These are phyloP conservation scores for Ogataea pini DNA, from an alignment of 805 yeast species.

Conservation along the genomic window DNA sequence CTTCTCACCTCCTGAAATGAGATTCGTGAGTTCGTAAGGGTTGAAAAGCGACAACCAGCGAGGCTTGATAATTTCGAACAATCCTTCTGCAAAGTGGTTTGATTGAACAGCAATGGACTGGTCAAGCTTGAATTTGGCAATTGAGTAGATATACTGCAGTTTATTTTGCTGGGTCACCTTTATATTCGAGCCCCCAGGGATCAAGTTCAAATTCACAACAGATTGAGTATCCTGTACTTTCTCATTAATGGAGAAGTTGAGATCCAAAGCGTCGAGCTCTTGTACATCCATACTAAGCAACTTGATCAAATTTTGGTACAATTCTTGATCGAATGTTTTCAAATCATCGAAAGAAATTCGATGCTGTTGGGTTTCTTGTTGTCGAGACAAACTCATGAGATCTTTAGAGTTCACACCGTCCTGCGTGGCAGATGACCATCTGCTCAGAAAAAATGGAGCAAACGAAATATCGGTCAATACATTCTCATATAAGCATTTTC, in stretches of 20 bases:
- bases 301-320: constrained; percentile 65
- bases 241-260: constrained; percentile 67
- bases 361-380: constrained; percentile 32
- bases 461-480: constrained; percentile 79
- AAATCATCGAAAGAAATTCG: constrained; percentile 79
- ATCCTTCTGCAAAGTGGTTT: constrained; percentile 64
- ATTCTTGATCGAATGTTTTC: constrained; percentile 63
- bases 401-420: constrained; percentile 35
- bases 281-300: constrained; percentile 54
- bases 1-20: constrained; percentile 77
- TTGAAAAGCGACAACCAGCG: constrained; percentile 85
- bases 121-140: constrained; percentile 80
- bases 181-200: constrained; percentile 56
- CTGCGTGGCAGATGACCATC: constrained; percentile 45
- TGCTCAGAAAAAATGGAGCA: constrained; percentile 80
- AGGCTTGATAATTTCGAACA: constrained; percentile 65
- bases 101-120: constrained; percentile 59
- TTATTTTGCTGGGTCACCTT: constrained; percentile 63
- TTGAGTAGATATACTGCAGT: constrained; percentile 70
- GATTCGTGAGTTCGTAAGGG: constrained; percentile 76
- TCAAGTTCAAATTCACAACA: constrained; percentile 52
- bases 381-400: constrained; percentile 20
- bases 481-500: constrained; percentile 85
- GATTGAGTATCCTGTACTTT: constrained; percentile 36
- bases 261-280: constrained; percentile 58